These are phyloP conservation scores for Coemansia biformis DNA, from an alignment of 192 early-diverging fungal genomes.

Conservation along the genomic window DNA sequence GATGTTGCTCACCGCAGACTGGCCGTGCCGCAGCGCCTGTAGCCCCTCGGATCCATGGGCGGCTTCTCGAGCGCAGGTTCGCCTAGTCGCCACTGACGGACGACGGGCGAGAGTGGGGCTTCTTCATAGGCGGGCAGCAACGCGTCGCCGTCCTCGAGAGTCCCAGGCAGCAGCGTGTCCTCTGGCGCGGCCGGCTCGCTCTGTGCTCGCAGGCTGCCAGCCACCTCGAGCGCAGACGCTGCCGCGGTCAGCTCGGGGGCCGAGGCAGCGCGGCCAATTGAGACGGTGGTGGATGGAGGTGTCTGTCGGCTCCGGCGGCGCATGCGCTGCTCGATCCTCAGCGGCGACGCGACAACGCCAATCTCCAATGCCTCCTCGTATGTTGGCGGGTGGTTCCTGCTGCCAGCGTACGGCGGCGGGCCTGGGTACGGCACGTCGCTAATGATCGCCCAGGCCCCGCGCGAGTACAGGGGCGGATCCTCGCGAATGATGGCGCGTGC, in stretches of 20 bases:
- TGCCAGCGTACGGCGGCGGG: conserved; percentile 44
- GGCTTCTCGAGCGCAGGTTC: conserved; percentile 44
- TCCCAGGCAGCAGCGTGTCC: neutral
- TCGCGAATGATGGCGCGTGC: conserved; percentile 20
- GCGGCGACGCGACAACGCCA: conserved; percentile 44
- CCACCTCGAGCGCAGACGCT: neutral
- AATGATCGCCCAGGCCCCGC: conserved; percentile 47
- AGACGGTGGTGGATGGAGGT: too few relatives aligned
- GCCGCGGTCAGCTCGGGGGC: conserved; percentile 12
- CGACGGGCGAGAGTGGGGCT: conserved; percentile 20
- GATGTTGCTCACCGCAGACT: too few relatives aligned
- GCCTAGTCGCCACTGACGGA: conserved; percentile 32
- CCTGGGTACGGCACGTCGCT: conserved; percentile 47
- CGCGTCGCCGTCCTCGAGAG: neutral
- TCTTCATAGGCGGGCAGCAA: conserved; percentile 20
- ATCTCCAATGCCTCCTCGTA: conserved; percentile 47
- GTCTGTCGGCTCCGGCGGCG: neutral
- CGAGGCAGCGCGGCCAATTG: conserved; percentile 12
- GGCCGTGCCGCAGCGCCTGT: neutral
- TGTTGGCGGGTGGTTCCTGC: conserved; percentile 34
- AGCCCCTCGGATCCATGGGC: conserved; percentile 20
- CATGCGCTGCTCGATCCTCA: conserved; percentile 37
- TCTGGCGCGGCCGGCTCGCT: too few relatives aligned
- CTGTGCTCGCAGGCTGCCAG: neutral
- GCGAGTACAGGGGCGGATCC: conserved; percentile 26